These are phyloP conservation scores for Pseudogymnoascus sp. DNA, from an alignment of 2,329 filamentous ascomycete species.

Conservation along the genomic window DNA sequence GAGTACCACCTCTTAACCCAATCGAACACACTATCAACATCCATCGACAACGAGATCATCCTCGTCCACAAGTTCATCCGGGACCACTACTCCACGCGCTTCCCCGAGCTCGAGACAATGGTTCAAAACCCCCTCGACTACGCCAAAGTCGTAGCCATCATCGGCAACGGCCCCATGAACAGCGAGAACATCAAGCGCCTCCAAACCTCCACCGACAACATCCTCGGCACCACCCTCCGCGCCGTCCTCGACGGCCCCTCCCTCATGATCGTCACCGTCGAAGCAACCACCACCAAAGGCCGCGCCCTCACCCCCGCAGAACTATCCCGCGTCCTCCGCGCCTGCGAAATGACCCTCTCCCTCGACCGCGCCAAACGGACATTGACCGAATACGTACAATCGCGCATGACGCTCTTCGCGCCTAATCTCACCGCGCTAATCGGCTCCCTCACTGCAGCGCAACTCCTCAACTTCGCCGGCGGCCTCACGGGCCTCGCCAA, in stretches of 20 bases:
- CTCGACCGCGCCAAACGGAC: conserved; percentile 81
- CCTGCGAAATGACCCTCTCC: conserved; percentile 80
- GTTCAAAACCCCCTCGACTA: conserved; percentile 91
- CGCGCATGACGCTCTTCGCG: conserved; percentile 91
- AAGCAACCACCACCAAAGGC: conserved; percentile 83
- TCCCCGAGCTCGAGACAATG: conserved; percentile 83
- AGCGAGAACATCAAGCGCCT: conserved; percentile 69
- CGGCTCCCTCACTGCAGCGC: conserved; percentile 85
- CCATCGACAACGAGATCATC: conserved; percentile 86
- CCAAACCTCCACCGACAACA: conserved; percentile 68
- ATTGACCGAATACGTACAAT: conserved; percentile 89
- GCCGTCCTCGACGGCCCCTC: conserved; percentile 80
- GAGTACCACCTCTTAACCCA: conserved; percentile 84
- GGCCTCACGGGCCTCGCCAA: conserved; percentile 83
- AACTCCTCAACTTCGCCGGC: conserved; percentile 90
- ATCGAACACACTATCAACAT: conserved; percentile 81
- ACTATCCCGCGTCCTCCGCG: conserved; percentile 62
- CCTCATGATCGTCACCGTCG: conserved; percentile 91
- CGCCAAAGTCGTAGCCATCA: conserved; percentile 85
- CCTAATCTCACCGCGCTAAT: conserved; percentile 88
- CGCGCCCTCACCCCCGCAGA: conserved; percentile 67
- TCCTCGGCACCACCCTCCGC: conserved; percentile 65
- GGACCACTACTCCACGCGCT: conserved; percentile 89
- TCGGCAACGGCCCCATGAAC: conserved; percentile 86
- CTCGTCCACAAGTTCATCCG: conserved; percentile 93